These are phyloP conservation scores for Simplicillium aogashimaense DNA, from an alignment of 2,329 filamentous ascomycete genomes.

Conservation along the genomic window DNA sequence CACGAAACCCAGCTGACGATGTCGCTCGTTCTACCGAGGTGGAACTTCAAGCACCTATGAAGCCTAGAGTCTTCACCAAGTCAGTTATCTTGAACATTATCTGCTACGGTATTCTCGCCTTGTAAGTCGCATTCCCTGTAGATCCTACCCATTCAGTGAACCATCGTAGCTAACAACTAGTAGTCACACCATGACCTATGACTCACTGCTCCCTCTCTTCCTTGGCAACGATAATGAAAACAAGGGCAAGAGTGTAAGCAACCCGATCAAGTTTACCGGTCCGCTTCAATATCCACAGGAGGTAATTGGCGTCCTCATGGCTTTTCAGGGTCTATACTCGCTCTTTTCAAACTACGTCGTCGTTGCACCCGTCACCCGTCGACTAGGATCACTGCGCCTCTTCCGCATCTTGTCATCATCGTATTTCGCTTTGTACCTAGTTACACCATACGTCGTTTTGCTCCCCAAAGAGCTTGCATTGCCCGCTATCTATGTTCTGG, in stretches of 20 bases:
- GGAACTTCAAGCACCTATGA: slow-evolving; percentile 9
- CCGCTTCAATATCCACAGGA: slow-evolving; percentile 79
- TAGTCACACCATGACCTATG: slow-evolving; percentile 94
- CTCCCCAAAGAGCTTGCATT: slow-evolving; percentile 64
- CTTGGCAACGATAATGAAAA: slow-evolving; percentile 41
- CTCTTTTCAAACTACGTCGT: slow-evolving; percentile 78
- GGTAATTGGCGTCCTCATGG: slow-evolving; percentile 78
- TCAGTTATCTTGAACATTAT: slow-evolving; percentile 82
- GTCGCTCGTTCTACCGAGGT: slow-evolving; percentile 4
- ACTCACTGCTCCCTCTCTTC: slow-evolving; percentile 87
- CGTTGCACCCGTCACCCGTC: slow-evolving; percentile 67
- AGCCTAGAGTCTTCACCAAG: slow-evolving; percentile 58
- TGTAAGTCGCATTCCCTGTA: slow-evolving; percentile 52
- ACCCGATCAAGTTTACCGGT: slow-evolving; percentile 78
- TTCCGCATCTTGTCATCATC: slow-evolving; percentile 73
- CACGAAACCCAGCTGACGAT: slow-evolving; percentile 14
- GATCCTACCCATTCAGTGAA: too few species aligned
- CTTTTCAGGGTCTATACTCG: slow-evolving; percentile 81
- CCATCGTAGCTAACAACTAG: background rate
- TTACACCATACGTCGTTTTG: slow-evolving; percentile 81
- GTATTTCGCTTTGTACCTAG: slow-evolving; percentile 82
- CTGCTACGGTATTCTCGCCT: slow-evolving; percentile 85
- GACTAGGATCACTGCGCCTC: slow-evolving; percentile 67
- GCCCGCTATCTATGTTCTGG: slow-evolving; percentile 63
- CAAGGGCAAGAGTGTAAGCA: too few species aligned